A percentile compares a stretch with the other conserved stretches of the same genome.
These are phyloP conservation scores for Rusavskia elegans DNA, from an alignment of 495 filamentous ascomycete species.

Conservation along the genomic window DNA sequence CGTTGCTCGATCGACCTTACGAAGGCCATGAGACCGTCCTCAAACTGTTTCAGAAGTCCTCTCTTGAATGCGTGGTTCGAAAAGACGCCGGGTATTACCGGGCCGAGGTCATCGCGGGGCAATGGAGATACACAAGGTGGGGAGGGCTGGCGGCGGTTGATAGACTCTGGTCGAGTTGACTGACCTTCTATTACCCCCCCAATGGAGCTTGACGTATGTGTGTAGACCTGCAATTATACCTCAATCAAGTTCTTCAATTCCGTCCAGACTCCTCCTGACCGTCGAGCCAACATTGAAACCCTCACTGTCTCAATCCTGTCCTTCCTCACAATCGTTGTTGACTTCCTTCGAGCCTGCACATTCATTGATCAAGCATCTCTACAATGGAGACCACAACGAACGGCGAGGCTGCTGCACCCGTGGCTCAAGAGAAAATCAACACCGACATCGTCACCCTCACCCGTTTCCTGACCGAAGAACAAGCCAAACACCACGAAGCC, in stretches of 20 bases:
- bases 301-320: not conserved
- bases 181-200: not conserved
- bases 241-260: not conserved
- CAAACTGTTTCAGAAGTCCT: too few relatives aligned
- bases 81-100: not conserved
- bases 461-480: constrained; percentile 89
- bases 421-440: constrained; percentile 66
- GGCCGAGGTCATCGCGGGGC: not conserved
- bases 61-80: not conserved
- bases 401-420: constrained; percentile 19
- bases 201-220: not conserved
- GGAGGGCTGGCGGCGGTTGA: not conserved
- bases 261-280: not conserved
- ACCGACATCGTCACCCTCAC: constrained; percentile 92
- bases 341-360: not conserved
- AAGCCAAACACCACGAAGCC: constrained; percentile 80
- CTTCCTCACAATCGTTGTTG: not conserved
- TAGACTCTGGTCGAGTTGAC: not conserved
- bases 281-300: not conserved
- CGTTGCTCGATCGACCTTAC: too few relatives aligned
- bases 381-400: constrained; percentile 9
- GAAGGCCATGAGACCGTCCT: too few relatives aligned
- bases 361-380: not conserved
- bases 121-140: not conserved
- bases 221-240: too few relatives aligned